Evolutionary conservation across 768 basidiomycete genomes (phyloP).

Genomic region (Thelephora ganbajun): DNA sequence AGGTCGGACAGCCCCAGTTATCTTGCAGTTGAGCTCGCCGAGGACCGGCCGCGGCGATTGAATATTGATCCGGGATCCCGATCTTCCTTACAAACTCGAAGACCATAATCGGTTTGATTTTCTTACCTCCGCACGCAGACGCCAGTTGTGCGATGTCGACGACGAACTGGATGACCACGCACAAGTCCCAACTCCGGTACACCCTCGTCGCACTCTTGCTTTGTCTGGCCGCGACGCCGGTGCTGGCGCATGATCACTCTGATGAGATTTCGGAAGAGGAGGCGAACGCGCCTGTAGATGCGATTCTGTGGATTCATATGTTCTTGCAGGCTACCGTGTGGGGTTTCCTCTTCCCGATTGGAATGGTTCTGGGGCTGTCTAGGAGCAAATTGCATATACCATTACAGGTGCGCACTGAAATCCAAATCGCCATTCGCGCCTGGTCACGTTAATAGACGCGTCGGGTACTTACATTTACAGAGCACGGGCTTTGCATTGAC

Average conservation of each 20-base stretch:
- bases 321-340: conserved; percentile 64
- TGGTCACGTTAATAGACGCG: background rate
- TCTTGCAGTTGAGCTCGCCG: too few relatives aligned
- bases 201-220: too few relatives aligned
- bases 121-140: too few relatives aligned
- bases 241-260: conserved; percentile 47
- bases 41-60: too few relatives aligned
- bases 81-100: too few relatives aligned
- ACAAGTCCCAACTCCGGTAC: too few relatives aligned
- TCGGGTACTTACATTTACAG: conserved; percentile 27
- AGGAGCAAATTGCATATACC: conserved; percentile 87
- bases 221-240: conserved; percentile 8
- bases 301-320: conserved; percentile 75
- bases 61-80: too few relatives aligned
- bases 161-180: too few relatives aligned
- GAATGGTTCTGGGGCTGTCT: conserved; percentile 64
- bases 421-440: background rate
- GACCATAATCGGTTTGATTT: too few relatives aligned
- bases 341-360: conserved; percentile 79
- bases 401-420: conserved; percentile 41
- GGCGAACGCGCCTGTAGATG: conserved; percentile 52
- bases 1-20: too few relatives aligned
- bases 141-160: too few relatives aligned
- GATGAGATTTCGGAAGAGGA: conserved; percentile 52
- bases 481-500: conserved; percentile 56